Base-by-base conservation (phyloP, 2,329 filamentous ascomycete genomes). In the Westerdykella ornata region DNA sequence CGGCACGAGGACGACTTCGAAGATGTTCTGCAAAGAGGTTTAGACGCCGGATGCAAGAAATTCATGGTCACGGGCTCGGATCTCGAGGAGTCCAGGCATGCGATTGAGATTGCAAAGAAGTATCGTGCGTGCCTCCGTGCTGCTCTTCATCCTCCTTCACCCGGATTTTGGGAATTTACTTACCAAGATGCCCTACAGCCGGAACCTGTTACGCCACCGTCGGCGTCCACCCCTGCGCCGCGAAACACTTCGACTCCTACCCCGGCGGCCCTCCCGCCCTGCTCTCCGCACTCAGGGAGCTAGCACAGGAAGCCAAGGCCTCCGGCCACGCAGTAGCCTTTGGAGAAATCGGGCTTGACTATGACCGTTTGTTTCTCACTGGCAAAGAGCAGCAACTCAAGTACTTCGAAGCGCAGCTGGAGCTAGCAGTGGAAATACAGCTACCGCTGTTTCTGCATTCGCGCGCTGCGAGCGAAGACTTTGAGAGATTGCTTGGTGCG, bases 301-400 rank as follows among this genome's bases (percentile, higher is more conserved):
- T 96, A 2, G 78, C 89, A 3, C 59, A 75, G 2, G 68, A 78
- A 28, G 77, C 80, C 1, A 79, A 78, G 52, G 62, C 66, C 37
- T 62, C 65, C 9, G 75, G 77, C 0, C 74, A 85, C 31, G 82
- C 87, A 1, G 76, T 78, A 5, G 90, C 92, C 5, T 88, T 96
- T 62, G 92, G 92, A 37, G 92, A 98, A 67, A 88, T 98, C 47
- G 92, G 92, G 2, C 82, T 98, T 3, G 92, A 98, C 68, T 98
- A 97, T 62, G 92, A 98, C 68, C 81, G 92, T 2, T 71, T 98
- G 28, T 85, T 87, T 56, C 82, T 89, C 56, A 88, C 85, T 58
- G 79, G 82, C 30, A 85, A 82, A 57, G 81, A 82, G 17, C 77
- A 83, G 13, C 92, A 98, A 66, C 72, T 89, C 20, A 83, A 88